Base-by-base conservation (phyloP, 164 flowering plant species). In the Brasenia schreberi region DNA sequence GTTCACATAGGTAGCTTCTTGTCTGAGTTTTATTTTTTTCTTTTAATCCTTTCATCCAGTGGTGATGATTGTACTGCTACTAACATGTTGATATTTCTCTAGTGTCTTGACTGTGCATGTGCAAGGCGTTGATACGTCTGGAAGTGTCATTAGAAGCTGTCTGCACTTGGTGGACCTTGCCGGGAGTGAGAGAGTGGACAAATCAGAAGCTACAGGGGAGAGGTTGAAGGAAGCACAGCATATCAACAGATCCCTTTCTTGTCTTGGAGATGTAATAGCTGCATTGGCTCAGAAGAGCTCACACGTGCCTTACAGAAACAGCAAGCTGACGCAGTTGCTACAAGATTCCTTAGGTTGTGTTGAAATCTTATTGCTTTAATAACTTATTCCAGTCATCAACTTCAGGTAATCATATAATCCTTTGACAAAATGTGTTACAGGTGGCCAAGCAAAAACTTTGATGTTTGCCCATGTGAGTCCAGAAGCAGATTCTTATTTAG, bases 391-490 rank as follows among this genome's bases (percentile, higher is more conserved):
- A 18, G 33, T 7, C 17, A 5, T 18, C 43, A 58, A 5, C 60
- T 39, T 42, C 67, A 58, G 68, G 18, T 64, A 6, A 11, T 63
- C 42, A 7, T 19, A 17, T n/a, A 69, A 65, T 45, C 18, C 58
- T 58, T 61, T 66, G 12, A 66, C 72, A 45, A 75, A 63, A 59
- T 66, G 68, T 64, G 18, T 33, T 74, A 49, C 65, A 92, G 96
- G 97, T 64, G 96, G 94, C 43, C 84, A 83, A 71, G 92, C 94
- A 45, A 93, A 92, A 74, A 88, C 89, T 5, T 77, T 93, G 70
- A 87, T 90, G 98, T 72, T 93, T 74, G 97, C 98, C 62, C 96
- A 93, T 79, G 86, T 93, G 68, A 90, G 87, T 64, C 97, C 97
- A 23, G 97, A 93, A 75, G 85, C 66, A 23, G 91, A 85, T 70